Conservation (phyloP, 805 yeast genomes). For the Jamesozyma spencerorum region DNA sequence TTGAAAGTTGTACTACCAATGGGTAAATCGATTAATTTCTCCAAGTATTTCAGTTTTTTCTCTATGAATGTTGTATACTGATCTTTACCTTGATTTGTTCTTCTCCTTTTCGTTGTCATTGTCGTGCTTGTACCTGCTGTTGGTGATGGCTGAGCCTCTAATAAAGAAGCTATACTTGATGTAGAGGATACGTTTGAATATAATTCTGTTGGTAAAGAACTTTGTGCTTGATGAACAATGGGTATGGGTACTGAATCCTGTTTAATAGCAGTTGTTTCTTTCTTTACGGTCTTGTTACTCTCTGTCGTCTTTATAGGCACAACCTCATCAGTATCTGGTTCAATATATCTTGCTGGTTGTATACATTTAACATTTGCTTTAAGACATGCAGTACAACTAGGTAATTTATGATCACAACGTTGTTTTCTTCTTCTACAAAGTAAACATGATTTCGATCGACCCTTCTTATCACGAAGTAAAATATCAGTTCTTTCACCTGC, state of each 20-base stretch:
- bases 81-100: constrained; percentile 30
- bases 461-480: constrained; percentile 37
- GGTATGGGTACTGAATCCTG: neutral
- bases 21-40: constrained; percentile 33
- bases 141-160: neutral
- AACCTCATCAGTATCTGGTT: constrained; percentile 21
- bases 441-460: constrained; percentile 48
- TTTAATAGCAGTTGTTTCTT: no score
- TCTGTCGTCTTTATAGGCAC: neutral
- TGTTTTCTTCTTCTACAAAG: constrained; percentile 51
- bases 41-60: constrained; percentile 43
- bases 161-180: neutral
- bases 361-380: constrained; percentile 53
- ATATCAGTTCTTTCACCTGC: constrained; percentile 26
- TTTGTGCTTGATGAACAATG: neutral
- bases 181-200: neutral
- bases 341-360: constrained; percentile 50
- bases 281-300: neutral
- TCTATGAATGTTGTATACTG: constrained; percentile 50
- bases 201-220: neutral
- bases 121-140: neutral
- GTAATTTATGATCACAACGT: constrained; percentile 55
- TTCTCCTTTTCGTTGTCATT: neutral
- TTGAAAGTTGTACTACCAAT: constrained; percentile 24
- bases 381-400: constrained; percentile 57